Evolutionary conservation across 305 asterid genomes (phyloP).

Genomic region (Euphrasia arctica): DNA sequence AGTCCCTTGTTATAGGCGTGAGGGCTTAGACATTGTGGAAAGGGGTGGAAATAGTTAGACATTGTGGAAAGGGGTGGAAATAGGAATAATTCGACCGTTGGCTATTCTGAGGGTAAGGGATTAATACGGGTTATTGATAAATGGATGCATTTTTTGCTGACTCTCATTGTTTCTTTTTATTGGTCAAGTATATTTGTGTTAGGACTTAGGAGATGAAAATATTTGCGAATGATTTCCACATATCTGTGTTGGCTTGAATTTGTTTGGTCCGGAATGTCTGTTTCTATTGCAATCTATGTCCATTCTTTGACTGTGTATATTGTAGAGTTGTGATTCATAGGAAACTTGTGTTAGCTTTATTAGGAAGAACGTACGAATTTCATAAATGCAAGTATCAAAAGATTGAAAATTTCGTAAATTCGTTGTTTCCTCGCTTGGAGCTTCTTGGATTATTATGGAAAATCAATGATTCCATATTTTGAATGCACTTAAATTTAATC

Average conservation of each 20-base stretch:
- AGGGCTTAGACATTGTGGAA: constrained; percentile 16
- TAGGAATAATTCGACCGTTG: constrained; percentile 32
- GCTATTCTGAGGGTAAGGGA: constrained; percentile 59
- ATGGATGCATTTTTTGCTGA: constrained; percentile 1
- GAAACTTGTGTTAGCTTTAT: not conserved
- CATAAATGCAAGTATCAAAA: constrained; percentile 5
- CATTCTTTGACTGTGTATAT: not conserved
- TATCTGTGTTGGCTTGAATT: not conserved
- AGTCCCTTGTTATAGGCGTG: constrained; percentile 93
- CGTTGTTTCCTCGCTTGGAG: not conserved
- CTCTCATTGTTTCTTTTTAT: constrained; percentile 2
- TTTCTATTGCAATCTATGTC: not conserved
- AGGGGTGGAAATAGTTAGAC: constrained; percentile 36
- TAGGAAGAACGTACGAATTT: not conserved
- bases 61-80: constrained; percentile 34
- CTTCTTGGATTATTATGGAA: not conserved
- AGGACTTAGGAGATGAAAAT: not conserved
- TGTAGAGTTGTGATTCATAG: not conserved
- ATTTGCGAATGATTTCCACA: not conserved
- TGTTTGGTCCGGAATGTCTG: not conserved
- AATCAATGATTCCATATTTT: not conserved
- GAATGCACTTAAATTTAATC: not conserved
- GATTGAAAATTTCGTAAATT: not conserved
- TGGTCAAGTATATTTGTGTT: not conserved
- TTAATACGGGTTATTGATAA: not conserved